phyloP scores from a whole-genome alignment of 345 rosid genomes.

The Chamaenerion angustifolium region DNA sequence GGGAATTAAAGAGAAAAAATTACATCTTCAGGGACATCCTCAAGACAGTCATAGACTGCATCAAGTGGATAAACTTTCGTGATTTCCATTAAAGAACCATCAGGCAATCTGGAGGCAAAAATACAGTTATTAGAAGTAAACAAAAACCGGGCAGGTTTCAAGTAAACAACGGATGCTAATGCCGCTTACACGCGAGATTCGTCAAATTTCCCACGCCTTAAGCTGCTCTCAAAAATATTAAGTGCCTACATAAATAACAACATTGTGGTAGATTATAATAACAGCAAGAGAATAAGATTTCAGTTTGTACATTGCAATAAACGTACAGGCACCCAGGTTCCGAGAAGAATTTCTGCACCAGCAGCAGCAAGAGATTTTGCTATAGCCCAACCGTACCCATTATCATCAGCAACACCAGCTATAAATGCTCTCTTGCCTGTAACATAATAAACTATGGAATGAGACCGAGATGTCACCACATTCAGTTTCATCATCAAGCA shows the following conservation, averaged over 20 bases:
- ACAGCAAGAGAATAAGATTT: not conserved
- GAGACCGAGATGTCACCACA: not conserved
- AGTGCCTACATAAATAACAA: slow-evolving; percentile 24
- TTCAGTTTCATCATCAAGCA: not conserved
- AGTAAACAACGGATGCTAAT: not conserved
- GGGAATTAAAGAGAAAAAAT: not conserved
- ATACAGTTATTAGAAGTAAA: not conserved
- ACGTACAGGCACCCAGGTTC: slow-evolving; percentile 64
- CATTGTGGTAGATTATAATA: not conserved
- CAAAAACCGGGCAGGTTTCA: not conserved
- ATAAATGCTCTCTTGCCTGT: slow-evolving; percentile 51
- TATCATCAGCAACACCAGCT: slow-evolving; percentile 63
- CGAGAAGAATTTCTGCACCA: slow-evolving; percentile 52
- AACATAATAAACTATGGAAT: not conserved
- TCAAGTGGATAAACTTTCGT: slow-evolving; percentile 54
- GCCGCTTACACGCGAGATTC: slow-evolving; percentile 38
- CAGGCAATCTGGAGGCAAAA: slow-evolving; percentile 37
- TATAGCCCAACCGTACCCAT: slow-evolving; percentile 68
- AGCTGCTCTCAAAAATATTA: slow-evolving; percentile 46
- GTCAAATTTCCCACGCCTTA: slow-evolving; percentile 44
- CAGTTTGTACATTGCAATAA: not conserved
- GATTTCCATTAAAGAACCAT: slow-evolving; percentile 56
- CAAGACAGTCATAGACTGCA: slow-evolving; percentile 47
- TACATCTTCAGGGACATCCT: slow-evolving; percentile 56
- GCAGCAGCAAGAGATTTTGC: slow-evolving; percentile 65